phyloP scores from a whole-genome alignment of 352 stramenopile species.

The Globisporangium radiosum region DNA sequence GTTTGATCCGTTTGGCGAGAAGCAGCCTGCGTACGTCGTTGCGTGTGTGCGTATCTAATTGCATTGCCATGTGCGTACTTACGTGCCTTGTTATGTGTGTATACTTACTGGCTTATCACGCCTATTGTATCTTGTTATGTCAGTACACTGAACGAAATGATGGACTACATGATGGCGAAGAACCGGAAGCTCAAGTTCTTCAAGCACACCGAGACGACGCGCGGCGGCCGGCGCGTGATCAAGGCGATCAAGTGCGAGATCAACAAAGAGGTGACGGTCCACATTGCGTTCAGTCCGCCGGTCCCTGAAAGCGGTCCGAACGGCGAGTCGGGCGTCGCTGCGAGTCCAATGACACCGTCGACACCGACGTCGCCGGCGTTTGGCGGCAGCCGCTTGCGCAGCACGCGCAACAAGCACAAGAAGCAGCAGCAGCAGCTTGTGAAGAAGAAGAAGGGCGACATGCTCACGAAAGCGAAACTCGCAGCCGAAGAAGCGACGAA shows the following conservation, averaged over 20 bases:
- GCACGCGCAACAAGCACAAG: slow-evolving; percentile 79
- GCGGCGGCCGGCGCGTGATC: slow-evolving; percentile 79
- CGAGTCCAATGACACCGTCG: slow-evolving; percentile 82
- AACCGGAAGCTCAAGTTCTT: slow-evolving; percentile 88
- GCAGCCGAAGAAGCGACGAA: slow-evolving; percentile 82
- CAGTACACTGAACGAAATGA: slow-evolving; percentile 83
- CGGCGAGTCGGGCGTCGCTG: slow-evolving; percentile 70
- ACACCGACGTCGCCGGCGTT: slow-evolving; percentile 80
- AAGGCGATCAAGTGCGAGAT: slow-evolving; percentile 83
- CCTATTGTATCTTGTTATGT: not conserved
- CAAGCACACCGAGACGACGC: slow-evolving; percentile 81
- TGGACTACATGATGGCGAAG: slow-evolving; percentile 87
- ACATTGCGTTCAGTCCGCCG: slow-evolving; percentile 73
- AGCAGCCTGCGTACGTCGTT: slow-evolving; percentile 55
- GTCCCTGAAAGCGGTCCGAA: slow-evolving; percentile 79
- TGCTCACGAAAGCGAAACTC: slow-evolving; percentile 83
- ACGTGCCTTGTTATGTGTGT: too few species aligned
- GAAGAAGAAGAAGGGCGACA: slow-evolving; percentile 85
- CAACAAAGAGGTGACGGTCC: slow-evolving; percentile 82
- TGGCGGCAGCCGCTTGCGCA: slow-evolving; percentile 54
- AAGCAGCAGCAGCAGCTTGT: slow-evolving; percentile 78
- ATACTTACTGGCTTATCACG: not conserved
- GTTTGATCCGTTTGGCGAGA: slow-evolving; percentile 80
- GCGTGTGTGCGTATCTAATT: not conserved
- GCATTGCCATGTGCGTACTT: too few species aligned